These are phyloP conservation scores for Globisporangium nunn DNA, from an alignment of 352 stramenopile genomes.

Conservation along the genomic window DNA sequence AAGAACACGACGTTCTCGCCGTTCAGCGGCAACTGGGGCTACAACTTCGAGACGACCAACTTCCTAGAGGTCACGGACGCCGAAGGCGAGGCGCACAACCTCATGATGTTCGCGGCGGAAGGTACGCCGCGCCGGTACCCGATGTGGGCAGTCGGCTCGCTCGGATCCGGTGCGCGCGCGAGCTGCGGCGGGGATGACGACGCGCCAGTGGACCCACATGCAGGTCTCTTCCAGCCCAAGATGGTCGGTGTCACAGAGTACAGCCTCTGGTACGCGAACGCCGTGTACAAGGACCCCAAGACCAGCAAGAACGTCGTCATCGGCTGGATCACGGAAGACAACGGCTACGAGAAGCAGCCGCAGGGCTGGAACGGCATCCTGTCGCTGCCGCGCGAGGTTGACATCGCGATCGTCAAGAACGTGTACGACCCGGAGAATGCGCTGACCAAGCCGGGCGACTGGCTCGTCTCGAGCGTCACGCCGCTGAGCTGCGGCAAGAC, in stretches of 20 bases:
- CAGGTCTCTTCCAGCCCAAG: constrained; percentile 34
- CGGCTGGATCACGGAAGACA: constrained; percentile 62
- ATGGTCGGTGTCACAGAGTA: constrained; percentile 61
- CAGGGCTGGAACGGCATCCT: constrained; percentile 68
- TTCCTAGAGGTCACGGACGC: constrained; percentile 52
- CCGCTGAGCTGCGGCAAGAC: constrained; percentile 19
- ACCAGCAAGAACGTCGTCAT: constrained; percentile 48
- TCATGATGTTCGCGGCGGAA: constrained; percentile 59
- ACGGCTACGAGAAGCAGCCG: constrained; percentile 36
- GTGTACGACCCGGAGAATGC: constrained; percentile 43
- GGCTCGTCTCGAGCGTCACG: constrained; percentile 38
- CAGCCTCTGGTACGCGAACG: constrained; percentile 66
- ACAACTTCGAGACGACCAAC: constrained; percentile 64
- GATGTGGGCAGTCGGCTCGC: constrained; percentile 48
- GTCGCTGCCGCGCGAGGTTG: constrained; percentile 43
- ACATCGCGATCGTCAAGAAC: constrained; percentile 40
- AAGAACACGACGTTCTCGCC: constrained; percentile 58
- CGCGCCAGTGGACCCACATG: constrained; percentile 13
- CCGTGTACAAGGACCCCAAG: constrained; percentile 52
- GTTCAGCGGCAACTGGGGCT: constrained; percentile 53
- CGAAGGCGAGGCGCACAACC: constrained; percentile 50
- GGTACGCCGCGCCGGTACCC: constrained; percentile 39
- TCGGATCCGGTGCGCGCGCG: neutral
- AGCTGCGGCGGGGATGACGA: constrained; percentile 11
- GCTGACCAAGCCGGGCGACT: constrained; percentile 42